Conservation (phyloP, 306 rosid genomes). For the Gastrolobium villosum region DNA sequence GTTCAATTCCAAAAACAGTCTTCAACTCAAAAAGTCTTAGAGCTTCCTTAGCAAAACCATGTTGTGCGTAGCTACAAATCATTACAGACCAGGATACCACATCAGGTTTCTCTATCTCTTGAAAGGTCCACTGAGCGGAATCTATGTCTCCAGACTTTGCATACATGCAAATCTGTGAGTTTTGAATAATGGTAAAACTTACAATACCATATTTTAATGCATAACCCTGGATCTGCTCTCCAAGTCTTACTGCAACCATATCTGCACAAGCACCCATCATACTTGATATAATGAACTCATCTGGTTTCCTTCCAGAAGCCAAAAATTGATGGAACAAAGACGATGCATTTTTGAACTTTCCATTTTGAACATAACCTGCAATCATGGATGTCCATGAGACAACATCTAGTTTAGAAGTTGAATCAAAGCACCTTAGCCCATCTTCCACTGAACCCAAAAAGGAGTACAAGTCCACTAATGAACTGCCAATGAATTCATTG, state of each 20-base stretch:
- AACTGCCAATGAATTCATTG: too few relatives aligned
- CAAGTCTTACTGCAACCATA: conserved; percentile 49
- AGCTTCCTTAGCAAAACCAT: conserved; percentile 65
- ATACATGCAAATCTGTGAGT: conserved; percentile 64
- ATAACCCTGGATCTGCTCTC: conserved; percentile 62
- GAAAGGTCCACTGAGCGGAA: conserved; percentile 52
- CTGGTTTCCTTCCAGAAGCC: conserved; percentile 55
- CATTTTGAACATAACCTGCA: conserved; percentile 62
- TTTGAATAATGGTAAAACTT: conserved; percentile 55
- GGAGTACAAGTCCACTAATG: conserved; percentile 65
- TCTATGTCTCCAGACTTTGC: conserved; percentile 62
- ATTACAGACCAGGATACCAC: conserved; percentile 72
- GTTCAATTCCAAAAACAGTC: conserved; percentile 55
- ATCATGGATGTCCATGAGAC: conserved; percentile 66
- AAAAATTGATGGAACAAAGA: conserved; percentile 53
- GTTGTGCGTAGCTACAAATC: conserved; percentile 66
- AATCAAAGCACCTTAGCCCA: conserved; percentile 63
- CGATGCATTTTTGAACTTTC: conserved; percentile 58
- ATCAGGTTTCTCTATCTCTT: conserved; percentile 57
- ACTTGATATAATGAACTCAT: conserved; percentile 61
- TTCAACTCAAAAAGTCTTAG: conserved; percentile 57
- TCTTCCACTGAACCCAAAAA: conserved; percentile 49
- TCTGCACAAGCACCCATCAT: conserved; percentile 61
- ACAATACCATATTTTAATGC: conserved; percentile 48
- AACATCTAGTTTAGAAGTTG: conserved; percentile 52